Evolutionary conservation across 1,139 yeast species (phyloP), one percentile per base, ranked within the genome.

Genomic region (Magnusiomyces tetraspermus): DNA sequence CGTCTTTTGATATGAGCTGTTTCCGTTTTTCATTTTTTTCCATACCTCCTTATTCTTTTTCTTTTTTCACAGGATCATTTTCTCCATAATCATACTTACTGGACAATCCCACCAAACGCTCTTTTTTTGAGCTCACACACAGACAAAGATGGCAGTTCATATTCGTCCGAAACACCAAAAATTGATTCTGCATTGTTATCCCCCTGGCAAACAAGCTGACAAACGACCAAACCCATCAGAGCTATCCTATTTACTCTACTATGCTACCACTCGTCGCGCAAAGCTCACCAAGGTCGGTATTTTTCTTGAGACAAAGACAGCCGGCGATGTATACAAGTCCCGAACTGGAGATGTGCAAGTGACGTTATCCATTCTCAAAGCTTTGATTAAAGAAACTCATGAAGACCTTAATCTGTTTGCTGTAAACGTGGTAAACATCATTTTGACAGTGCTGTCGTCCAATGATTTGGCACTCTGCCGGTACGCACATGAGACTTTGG

Each of bases 191-290:
- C 95, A 86, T 67, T 92, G 98, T 72, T 92, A 90, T 67, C 98
- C 96, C 2, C 79, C 94, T 1, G 96, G 97, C 1, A 77, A 87
- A 57, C 83, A 82, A 6, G 76, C 78, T 5, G 96, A 89, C 61
- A 89, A 89, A 70, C 83, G 85, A 61, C 96, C 98, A 11, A 90
- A 90, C 67, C 81, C 95, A 1, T 87, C 95, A 17, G 97, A 92
- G 67, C 75, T 94, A 51, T 85, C 95, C 55, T 89, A 89, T 66
- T 75, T 92, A 60, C 71, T 90, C 43, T 92, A 86, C 72, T 90
- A 90, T 67, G 96, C 95, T n/a, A 83, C 95, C 44, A 85, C 96
- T 6, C 76, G 97, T 60, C 75, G 96, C 56, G 83, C 88, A 44
- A 92, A 92, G 66, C 74, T 92, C 58, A 92, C 86, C 61, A 90